phyloP scores from a whole-genome alignment of 352 stramenopile species.

The Globisporangium perplexum region DNA sequence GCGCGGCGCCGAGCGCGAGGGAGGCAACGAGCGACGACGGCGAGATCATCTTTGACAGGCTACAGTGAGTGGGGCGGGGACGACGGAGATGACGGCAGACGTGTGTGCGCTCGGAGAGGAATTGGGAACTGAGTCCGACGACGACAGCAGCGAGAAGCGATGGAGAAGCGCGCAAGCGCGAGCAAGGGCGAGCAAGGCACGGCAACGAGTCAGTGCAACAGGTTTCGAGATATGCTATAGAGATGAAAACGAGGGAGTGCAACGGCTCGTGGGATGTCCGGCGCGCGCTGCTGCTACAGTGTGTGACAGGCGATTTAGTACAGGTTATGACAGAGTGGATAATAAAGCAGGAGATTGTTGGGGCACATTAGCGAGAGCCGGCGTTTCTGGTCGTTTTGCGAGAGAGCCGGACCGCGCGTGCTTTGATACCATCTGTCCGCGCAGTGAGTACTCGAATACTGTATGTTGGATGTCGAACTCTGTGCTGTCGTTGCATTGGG shows the following conservation, averaged over 20 bases:
- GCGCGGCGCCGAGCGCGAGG: constrained; percentile 6
- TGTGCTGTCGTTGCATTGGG: neutral
- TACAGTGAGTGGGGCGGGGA: neutral
- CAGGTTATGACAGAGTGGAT: neutral
- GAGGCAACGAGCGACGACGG: constrained; percentile 1
- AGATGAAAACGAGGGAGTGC: too few relatives aligned
- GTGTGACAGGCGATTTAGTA: neutral
- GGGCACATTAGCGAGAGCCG: neutral
- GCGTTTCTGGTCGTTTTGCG: too few relatives aligned
- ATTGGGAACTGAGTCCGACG: constrained; percentile 1
- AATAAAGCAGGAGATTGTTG: neutral
- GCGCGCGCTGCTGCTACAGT: neutral
- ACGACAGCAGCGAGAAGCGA: neutral
- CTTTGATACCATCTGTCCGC: neutral
- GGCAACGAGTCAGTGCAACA: neutral
- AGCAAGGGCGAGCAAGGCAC: too few relatives aligned
- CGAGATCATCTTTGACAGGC: neutral
- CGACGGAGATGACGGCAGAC: neutral
- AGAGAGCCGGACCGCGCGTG: too few relatives aligned
- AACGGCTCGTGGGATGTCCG: neutral
- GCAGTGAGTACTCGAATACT: neutral
- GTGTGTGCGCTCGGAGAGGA: neutral
- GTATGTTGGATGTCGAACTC: neutral
- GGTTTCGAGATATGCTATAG: too few relatives aligned
- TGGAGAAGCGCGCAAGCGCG: neutral